Evolutionary conservation across 176 grass and related monocot genomes (phyloP).

Genomic region (Juncus effusus): DNA sequence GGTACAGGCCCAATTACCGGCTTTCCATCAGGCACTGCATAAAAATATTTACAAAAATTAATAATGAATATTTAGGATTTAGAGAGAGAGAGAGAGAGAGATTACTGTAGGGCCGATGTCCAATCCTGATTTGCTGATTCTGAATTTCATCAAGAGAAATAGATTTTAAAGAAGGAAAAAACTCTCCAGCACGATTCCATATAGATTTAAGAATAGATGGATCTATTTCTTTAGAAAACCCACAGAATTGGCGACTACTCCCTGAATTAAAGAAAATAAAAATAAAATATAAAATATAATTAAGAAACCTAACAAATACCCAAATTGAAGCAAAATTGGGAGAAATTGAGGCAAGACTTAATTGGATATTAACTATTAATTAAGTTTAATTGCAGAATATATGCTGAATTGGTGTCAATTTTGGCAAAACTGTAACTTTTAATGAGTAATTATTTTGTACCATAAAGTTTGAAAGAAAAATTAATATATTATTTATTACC

Average conservation of each 20-base stretch:
- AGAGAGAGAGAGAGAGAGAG: slow-evolving; percentile 4
- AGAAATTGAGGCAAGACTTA: too few relatives aligned
- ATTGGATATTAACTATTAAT: too few relatives aligned
- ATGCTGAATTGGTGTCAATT: neutral
- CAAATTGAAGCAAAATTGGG: neutral
- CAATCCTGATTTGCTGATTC: slow-evolving; percentile 65
- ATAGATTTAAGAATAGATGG: slow-evolving; percentile 65
- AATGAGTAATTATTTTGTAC: slow-evolving; percentile 15
- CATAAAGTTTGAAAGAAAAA: slow-evolving; percentile 27
- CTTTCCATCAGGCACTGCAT: slow-evolving; percentile 96
- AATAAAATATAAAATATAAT: too few relatives aligned
- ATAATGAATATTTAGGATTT: slow-evolving; percentile 12
- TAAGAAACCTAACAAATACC: neutral
- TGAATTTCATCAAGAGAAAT: slow-evolving; percentile 46
- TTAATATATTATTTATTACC: slow-evolving; percentile 40
- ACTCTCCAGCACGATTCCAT: slow-evolving; percentile 76
- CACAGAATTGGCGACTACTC: slow-evolving; percentile 88
- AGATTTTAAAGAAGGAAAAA: slow-evolving; percentile 68
- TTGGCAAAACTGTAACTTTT: neutral
- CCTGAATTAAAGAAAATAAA: slow-evolving; percentile 40
- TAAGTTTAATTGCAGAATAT: too few relatives aligned
- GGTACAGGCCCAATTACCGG: slow-evolving; percentile 85
- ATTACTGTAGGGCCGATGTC: slow-evolving; percentile 91
- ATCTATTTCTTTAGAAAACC: slow-evolving; percentile 79
- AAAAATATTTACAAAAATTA: slow-evolving; percentile 16